A percentile compares a stretch with the other conserved stretches of the same genome.
These are phyloP conservation scores for Yarrowia sp. DNA, from an alignment of 805 yeast genomes.

Conservation along the genomic window DNA sequence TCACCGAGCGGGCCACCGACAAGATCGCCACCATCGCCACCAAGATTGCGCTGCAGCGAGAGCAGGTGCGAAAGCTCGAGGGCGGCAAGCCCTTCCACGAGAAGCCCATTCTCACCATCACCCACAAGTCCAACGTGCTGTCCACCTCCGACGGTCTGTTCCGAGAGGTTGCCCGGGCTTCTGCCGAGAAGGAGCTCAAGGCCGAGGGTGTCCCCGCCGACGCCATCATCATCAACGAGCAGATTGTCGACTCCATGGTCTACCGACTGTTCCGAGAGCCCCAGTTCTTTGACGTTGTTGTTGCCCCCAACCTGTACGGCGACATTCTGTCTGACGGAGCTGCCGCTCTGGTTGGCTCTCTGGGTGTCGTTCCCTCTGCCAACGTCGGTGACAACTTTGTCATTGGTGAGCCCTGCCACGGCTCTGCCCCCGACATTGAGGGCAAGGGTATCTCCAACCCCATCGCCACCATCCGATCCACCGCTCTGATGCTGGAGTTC, in stretches of 20 bases:
- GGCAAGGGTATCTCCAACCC: conserved; percentile 93
- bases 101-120: conserved; percentile 82
- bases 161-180: conserved; percentile 79
- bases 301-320: conserved; percentile 98
- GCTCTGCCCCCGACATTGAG: conserved; percentile 98
- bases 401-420: conserved; percentile 99
- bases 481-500: conserved; percentile 97
- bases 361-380: conserved; percentile 98
- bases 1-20: conserved; percentile 83
- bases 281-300: conserved; percentile 94
- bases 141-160: conserved; percentile 93
- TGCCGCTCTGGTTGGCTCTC: conserved; percentile 92
- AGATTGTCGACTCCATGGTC: conserved; percentile 98
- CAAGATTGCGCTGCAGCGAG: conserved; percentile 92
- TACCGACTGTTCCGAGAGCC: conserved; percentile 99
- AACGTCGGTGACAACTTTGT: conserved; percentile 96
- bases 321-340: conserved; percentile 97
- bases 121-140: conserved; percentile 95
- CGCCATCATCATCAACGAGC: conserved; percentile 69
- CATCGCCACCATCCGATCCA: conserved; percentile 95
- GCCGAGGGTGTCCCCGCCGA: conserved; percentile 14
- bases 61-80: conserved; percentile 67
- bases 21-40: conserved; percentile 90
- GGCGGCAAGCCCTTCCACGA: conserved; percentile 52
- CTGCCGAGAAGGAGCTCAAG: conserved; percentile 53